Base-by-base conservation (phyloP, 2,329 filamentous ascomycete genomes). In the Cercospora sesami region DNA sequence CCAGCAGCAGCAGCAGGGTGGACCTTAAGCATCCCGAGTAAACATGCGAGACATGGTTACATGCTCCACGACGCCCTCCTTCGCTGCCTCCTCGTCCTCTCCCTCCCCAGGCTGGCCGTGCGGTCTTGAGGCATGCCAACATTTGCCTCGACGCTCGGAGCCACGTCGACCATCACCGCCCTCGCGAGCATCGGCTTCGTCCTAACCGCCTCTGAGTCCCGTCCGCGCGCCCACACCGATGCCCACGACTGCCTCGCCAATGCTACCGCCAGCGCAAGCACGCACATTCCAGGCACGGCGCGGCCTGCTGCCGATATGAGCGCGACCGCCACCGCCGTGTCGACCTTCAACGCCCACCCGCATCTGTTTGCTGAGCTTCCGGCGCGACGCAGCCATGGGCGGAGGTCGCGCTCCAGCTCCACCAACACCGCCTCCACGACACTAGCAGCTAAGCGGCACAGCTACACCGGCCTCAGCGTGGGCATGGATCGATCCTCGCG, bases 401-500 rank as follows among this genome's bases (percentile, higher is more conserved):
- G 26, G 30, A 36, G 62, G 30, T 58, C 51, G 62, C 62, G 62
- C 31, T 64, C 62, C 62, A 57, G 55, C 51, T 64, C 62, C 62
- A 42, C 48, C 48, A 64, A 64, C 33, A 64, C 51, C 31, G 26
- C 62, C 62, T 23, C 31, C n/a, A 64, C 48, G n/a, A 28, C 59
- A 57, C 30, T 31, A 45, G 51, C 45, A 23, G 51, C 51, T 53
- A 33, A 55, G 30, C 33, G 60, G 9, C 59, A 61, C 21, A 60
- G 62, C 31, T 58, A 64, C 60, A 64, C 67, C 31, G 63, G 67
- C 60, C 64, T 67, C 60, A 67, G 61, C 57, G 57, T 65, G 64
- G 69, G 68, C 68, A 71, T 70, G 70, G 67, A 71, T 60, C 65
- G 65, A 55, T 55, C 70, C 59, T 58, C 53, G 68, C 62, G 60